Evolutionary conservation across 352 stramenopile genomes (phyloP), one percentile per base, ranked within the genome.

Genomic region (Phytophthora boehmeriae): DNA sequence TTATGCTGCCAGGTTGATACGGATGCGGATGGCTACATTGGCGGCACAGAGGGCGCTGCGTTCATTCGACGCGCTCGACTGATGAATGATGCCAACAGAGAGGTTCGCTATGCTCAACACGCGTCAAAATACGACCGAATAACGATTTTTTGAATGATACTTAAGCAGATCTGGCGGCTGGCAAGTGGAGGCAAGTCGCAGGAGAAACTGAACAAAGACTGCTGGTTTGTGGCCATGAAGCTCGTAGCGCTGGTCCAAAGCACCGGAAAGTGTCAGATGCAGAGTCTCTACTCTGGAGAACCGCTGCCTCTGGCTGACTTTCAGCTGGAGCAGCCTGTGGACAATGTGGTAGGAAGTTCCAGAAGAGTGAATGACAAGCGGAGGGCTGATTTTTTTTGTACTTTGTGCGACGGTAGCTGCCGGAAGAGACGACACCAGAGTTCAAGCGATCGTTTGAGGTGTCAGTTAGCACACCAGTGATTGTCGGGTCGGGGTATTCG

Each of bases 181-280:
- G 85, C 89, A 13, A 96, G 89, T 60, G 89, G 89, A n/a, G 89
- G 89, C 61, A 92, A 90, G 50, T 96, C 88, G 10, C 83, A 95
- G 44, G 72, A 92, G 23, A 92, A 89, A 51, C 66, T 97, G 10
- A 91, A 91, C 59, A 93, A 94, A 45, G 86, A 96, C 63, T 91
- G 80, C 71, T 96, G 88, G 88, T 93, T 96, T 54, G 80, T 97
- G 23, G 88, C 89, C 9, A 95, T 94, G 84, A 96, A 96, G 55
- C 79, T 97, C 20, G 89, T 97, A 8, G 84, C 87, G 43, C 70
- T 96, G 13, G 88, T 94, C 30, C 89, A 97, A 54, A 89, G 68
- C 65, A 89, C 80, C 2, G 84, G 83, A 11, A 92, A 90, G 54
- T 93, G 85, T 43, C 83, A 93, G 60, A 90, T 92, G 80, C 82